Percentiles rank a stretch among this genome's conserved stretches.
Evolutionary conservation across 1,284 basidiomycete species (phyloP).

Genomic region (Irpex sp.): DNA sequence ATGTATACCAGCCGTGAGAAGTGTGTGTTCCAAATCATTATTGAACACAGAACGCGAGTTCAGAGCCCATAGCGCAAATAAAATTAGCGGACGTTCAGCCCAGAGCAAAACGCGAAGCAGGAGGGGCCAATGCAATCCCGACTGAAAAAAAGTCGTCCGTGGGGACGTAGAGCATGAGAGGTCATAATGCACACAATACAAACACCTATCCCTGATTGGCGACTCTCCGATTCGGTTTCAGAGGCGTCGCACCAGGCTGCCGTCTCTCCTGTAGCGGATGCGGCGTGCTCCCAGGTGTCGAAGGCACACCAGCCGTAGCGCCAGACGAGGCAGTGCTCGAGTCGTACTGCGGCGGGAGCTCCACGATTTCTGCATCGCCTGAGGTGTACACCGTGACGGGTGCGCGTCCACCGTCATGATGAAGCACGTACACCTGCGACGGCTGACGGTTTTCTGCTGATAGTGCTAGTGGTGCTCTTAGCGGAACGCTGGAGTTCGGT

Average conservation of each 20-base stretch:
- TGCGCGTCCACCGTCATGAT: conserved; percentile 50
- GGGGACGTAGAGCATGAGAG: background rate
- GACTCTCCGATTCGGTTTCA: conserved; percentile 6
- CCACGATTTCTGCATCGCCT: conserved; percentile 51
- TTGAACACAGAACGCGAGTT: background rate
- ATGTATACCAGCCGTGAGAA: background rate
- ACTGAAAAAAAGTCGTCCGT: background rate
- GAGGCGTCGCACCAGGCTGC: background rate
- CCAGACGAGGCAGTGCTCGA: background rate
- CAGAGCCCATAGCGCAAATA: background rate
- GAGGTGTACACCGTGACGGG: conserved; percentile 56
- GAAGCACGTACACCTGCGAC: conserved; percentile 52
- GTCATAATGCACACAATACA: background rate
- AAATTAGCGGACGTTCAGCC: too few relatives aligned
- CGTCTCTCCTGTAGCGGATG: conserved; percentile 9
- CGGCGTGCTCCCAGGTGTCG: too few relatives aligned
- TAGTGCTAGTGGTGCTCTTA: background rate
- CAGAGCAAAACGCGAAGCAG: too few relatives aligned
- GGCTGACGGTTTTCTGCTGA: conserved; percentile 11
- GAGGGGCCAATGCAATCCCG: too few relatives aligned
- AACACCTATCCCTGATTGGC: conserved; percentile 1
- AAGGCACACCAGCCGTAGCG: conserved; percentile 1
- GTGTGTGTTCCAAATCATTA: background rate
- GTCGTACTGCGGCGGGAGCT: conserved; percentile 51
- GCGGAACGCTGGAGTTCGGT: background rate